Percentiles rank a stretch among this genome's conserved stretches.
Evolutionary conservation across 257 asterid genomes (phyloP).

Genomic region (Coffea canephora): DNA sequence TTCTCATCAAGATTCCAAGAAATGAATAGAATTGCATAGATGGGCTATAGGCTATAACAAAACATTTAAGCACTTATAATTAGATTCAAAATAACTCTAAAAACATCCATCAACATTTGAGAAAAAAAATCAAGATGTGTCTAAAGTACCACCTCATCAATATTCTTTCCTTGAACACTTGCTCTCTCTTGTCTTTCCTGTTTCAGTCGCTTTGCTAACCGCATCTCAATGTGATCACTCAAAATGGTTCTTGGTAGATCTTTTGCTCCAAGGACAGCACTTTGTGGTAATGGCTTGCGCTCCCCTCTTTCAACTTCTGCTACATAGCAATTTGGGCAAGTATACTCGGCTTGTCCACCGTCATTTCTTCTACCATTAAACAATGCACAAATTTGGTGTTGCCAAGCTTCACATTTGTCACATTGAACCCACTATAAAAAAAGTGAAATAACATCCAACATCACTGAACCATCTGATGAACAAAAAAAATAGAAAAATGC

Average conservation of each 20-base stretch:
- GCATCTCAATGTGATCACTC: slow-evolving; percentile 90
- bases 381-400: slow-evolving; percentile 96
- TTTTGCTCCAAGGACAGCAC: slow-evolving; percentile 98
- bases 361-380: slow-evolving; percentile 98
- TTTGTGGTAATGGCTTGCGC: slow-evolving; percentile 81
- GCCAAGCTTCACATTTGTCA: slow-evolving; percentile 99
- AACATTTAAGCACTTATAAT: background rate
- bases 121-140: slow-evolving; percentile 11
- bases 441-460: slow-evolving; percentile 21
- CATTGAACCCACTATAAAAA: slow-evolving; percentile 98
- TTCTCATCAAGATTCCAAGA: background rate
- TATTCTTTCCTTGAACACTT: slow-evolving; percentile 63
- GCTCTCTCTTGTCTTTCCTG: slow-evolving; percentile 91
- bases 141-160: slow-evolving; percentile 69
- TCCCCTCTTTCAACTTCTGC: slow-evolving; percentile 92
- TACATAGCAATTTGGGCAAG: slow-evolving; percentile 95
- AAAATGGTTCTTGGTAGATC: slow-evolving; percentile 91
- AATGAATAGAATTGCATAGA: background rate
- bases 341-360: slow-evolving; percentile 98
- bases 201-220: slow-evolving; percentile 65
- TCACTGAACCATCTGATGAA: slow-evolving; percentile 9
- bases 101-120: slow-evolving; percentile 10
- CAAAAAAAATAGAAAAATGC: background rate
- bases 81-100: slow-evolving; percentile 19
- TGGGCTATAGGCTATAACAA: background rate